Evolutionary conservation across 805 yeast species (phyloP).

Genomic region (Teunomyces panamensis): DNA sequence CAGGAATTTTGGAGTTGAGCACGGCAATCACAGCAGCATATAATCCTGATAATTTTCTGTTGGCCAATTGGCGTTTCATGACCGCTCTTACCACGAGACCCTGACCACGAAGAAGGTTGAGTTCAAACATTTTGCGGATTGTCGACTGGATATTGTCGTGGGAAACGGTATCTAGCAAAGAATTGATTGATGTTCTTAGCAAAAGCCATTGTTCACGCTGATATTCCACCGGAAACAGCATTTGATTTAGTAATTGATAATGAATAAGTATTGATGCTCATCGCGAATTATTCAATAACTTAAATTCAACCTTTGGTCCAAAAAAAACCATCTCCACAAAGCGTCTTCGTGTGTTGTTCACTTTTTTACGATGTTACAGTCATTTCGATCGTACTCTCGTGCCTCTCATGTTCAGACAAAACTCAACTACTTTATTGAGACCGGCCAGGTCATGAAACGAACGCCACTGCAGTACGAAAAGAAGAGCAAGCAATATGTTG

Average conservation of each 20-base stretch:
- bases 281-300: neutral
- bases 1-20: constrained; percentile 65
- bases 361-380: neutral
- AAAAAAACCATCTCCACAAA: no score
- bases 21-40: constrained; percentile 59
- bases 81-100: constrained; percentile 59
- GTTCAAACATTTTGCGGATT: constrained; percentile 48
- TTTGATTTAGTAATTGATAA: neutral
- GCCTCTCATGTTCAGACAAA: constrained; percentile 16
- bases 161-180: constrained; percentile 46
- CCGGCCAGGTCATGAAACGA: constrained; percentile 22
- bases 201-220: constrained; percentile 18
- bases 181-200: constrained; percentile 22
- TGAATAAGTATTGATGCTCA: constrained; percentile 1
- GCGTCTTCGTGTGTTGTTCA: no score
- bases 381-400: neutral
- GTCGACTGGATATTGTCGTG: constrained; percentile 46
- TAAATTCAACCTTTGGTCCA: neutral
- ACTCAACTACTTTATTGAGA: constrained; percentile 25
- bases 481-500: constrained; percentile 5
- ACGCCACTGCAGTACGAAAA: constrained; percentile 16
- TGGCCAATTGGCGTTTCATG: constrained; percentile 50
- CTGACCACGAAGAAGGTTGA: constrained; percentile 59
- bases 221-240: constrained; percentile 14
- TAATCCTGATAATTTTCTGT: constrained; percentile 40